phyloP scores from a whole-genome alignment of 2,329 filamentous ascomycete species.

The Phaeophleospora eucalypticola region DNA sequence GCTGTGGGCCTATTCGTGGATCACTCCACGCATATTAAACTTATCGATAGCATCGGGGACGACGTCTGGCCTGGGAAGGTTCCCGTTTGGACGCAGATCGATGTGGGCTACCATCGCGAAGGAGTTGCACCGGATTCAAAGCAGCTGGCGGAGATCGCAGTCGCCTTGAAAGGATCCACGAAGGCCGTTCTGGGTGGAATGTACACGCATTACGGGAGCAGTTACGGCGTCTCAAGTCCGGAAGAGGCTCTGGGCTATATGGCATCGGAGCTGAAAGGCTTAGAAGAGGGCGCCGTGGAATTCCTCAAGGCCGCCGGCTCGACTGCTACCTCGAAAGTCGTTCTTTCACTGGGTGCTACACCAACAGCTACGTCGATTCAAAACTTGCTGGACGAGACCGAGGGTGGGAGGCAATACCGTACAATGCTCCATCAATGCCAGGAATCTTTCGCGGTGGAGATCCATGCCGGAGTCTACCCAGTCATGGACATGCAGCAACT shows the following conservation, averaged over 20 bases:
- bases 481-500: slow-evolving; percentile 75
- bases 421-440: slow-evolving; percentile 35
- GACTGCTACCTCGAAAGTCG: slow-evolving; percentile 33
- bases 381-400: slow-evolving; percentile 48
- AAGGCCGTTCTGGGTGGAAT: slow-evolving; percentile 54
- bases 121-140: slow-evolving; percentile 55
- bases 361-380: slow-evolving; percentile 67
- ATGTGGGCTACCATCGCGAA: slow-evolving; percentile 68
- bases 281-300: slow-evolving; percentile 45
- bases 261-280: slow-evolving; percentile 55
- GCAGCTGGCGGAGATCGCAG: slow-evolving; percentile 46
- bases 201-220: slow-evolving; percentile 71
- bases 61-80: slow-evolving; percentile 46
- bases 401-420: slow-evolving; percentile 34
- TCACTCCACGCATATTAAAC: slow-evolving; percentile 57
- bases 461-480: slow-evolving; percentile 74
- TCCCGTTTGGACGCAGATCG: slow-evolving; percentile 67
- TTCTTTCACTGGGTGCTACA: slow-evolving; percentile 71
- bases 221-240: slow-evolving; percentile 56
- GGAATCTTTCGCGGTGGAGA: slow-evolving; percentile 50
- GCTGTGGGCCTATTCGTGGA: slow-evolving; percentile 66
- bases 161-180: slow-evolving; percentile 45
- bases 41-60: slow-evolving; percentile 43
- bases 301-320: slow-evolving; percentile 27
- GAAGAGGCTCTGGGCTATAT: slow-evolving; percentile 58